A percentile compares a stretch with the other conserved stretches of the same genome.
phyloP scores from a whole-genome alignment of 2,329 filamentous ascomycete genomes.

The Curvularia eragrostidis region DNA sequence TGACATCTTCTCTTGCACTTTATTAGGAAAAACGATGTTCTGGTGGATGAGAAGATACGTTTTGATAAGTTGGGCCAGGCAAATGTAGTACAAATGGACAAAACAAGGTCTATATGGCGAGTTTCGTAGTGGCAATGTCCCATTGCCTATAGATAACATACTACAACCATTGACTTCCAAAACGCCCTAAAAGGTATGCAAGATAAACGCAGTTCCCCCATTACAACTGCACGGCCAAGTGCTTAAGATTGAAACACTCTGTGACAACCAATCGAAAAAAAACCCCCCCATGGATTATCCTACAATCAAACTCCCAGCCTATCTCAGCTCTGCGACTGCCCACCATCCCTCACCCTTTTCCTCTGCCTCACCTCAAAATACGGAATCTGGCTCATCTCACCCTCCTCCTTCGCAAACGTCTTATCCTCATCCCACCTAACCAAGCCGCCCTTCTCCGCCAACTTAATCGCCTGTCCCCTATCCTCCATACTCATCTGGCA shows the following conservation, averaged over 20 bases:
- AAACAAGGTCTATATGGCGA: not conserved
- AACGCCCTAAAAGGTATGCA: not conserved
- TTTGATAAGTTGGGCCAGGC: not conserved
- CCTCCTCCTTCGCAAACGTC: slow-evolving; percentile 20
- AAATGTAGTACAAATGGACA: not conserved
- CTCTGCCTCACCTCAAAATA: slow-evolving; percentile 21
- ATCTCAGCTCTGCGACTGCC: not conserved
- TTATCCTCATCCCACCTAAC: slow-evolving; percentile 29
- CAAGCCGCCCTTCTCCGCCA: slow-evolving; percentile 29
- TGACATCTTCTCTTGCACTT: not conserved
- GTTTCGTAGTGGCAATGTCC: too few relatives aligned
- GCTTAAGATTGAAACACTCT: not conserved
- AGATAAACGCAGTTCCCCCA: not conserved
- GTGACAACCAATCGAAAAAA: not conserved
- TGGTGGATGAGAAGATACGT: not conserved
- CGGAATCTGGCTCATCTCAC: slow-evolving; percentile 27
- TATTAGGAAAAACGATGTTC: not conserved
- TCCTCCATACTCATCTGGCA: slow-evolving; percentile 33
- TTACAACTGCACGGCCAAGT: not conserved
- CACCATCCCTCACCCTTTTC: slow-evolving; percentile 1
- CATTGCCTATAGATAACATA: too few relatives aligned
- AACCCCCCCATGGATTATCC: not conserved
- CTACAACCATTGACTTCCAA: not conserved
- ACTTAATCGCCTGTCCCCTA: slow-evolving; percentile 28
- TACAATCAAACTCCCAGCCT: too few relatives aligned